A percentile compares a stretch with the other conserved stretches of the same genome.
Conservation (phyloP, 2,329 filamentous ascomycete species). For the Phoma sp. region DNA sequence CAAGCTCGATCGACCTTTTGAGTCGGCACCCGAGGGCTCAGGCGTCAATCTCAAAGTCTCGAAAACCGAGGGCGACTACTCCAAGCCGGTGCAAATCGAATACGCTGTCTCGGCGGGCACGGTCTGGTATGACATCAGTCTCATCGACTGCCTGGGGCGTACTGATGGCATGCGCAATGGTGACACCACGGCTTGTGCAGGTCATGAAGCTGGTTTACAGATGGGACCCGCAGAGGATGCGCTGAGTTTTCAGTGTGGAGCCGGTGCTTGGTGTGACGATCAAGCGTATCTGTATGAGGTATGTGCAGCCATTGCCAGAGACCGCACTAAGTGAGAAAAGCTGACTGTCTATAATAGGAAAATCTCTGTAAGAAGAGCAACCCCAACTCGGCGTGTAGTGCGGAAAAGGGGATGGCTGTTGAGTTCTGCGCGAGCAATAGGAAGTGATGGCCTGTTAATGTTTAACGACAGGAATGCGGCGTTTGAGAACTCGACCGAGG, state of each 20-base stretch:
- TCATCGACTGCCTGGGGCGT: conserved; percentile 22
- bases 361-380: conserved; percentile 26
- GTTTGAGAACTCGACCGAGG: not conserved
- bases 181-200: conserved; percentile 18
- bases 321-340: not conserved
- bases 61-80: conserved; percentile 18
- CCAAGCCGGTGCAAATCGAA: conserved; percentile 23
- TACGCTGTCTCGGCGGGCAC: conserved; percentile 14
- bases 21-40: conserved; percentile 10
- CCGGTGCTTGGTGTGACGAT: conserved; percentile 27
- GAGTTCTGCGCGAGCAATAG: conserved; percentile 28
- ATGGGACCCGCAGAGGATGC: conserved; percentile 17
- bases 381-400: conserved; percentile 16
- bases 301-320: not conserved
- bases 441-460: conserved; percentile 3
- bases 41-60: conserved; percentile 22
- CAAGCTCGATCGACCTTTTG: conserved; percentile 13
- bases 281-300: conserved; percentile 28
- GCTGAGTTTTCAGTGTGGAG: conserved; percentile 22
- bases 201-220: conserved; percentile 26
- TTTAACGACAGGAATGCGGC: not conserved
- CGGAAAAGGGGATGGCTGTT: conserved; percentile 18
- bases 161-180: conserved; percentile 10
- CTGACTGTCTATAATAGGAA: conserved; percentile 16
- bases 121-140: conserved; percentile 27